phyloP scores from a whole-genome alignment of 2,329 filamentous ascomycete species.

The Lecanosticta acicola region DNA sequence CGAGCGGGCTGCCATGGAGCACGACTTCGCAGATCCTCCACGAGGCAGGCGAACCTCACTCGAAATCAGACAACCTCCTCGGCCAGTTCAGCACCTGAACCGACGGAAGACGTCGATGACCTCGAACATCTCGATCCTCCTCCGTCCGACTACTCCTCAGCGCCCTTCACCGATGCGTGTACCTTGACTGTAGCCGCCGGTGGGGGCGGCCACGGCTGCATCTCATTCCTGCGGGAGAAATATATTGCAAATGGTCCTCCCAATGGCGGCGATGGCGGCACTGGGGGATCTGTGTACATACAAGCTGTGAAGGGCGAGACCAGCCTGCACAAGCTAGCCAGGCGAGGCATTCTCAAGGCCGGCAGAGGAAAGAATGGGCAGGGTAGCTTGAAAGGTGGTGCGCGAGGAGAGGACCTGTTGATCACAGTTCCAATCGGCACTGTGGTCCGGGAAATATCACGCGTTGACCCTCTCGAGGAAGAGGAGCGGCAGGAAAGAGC shows the following conservation, averaged over 20 bases:
- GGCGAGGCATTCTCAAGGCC: constrained; percentile 68
- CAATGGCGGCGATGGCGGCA: constrained; percentile 91
- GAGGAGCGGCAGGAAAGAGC: constrained; percentile 44
- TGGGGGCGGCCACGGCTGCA: constrained; percentile 80
- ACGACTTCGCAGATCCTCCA: constrained; percentile 19
- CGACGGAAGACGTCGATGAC: constrained; percentile 19
- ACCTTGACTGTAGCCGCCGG: constrained; percentile 72
- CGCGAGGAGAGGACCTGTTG: constrained; percentile 78
- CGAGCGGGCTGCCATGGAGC: constrained; percentile 12
- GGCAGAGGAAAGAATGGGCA: constrained; percentile 72
- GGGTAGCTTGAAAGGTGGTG: constrained; percentile 67
- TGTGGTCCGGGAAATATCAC: constrained; percentile 73
- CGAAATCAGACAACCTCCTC: constrained; percentile 2
- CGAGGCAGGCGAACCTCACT: constrained; percentile 6
- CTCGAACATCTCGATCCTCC: constrained; percentile 64
- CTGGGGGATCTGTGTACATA: constrained; percentile 87
- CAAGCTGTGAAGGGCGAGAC: constrained; percentile 89
- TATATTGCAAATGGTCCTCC: constrained; percentile 83
- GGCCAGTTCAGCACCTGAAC: neutral
- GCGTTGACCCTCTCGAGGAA: constrained; percentile 70
- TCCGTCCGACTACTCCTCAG: constrained; percentile 75
- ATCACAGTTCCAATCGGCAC: constrained; percentile 91
- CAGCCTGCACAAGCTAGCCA: constrained; percentile 83
- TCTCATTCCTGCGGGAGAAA: constrained; percentile 88
- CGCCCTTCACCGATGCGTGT: constrained; percentile 83